A percentile compares a stretch with the other conserved stretches of the same genome.
Conservation (phyloP, 352 stramenopile species). For the Pythium dissimile region DNA sequence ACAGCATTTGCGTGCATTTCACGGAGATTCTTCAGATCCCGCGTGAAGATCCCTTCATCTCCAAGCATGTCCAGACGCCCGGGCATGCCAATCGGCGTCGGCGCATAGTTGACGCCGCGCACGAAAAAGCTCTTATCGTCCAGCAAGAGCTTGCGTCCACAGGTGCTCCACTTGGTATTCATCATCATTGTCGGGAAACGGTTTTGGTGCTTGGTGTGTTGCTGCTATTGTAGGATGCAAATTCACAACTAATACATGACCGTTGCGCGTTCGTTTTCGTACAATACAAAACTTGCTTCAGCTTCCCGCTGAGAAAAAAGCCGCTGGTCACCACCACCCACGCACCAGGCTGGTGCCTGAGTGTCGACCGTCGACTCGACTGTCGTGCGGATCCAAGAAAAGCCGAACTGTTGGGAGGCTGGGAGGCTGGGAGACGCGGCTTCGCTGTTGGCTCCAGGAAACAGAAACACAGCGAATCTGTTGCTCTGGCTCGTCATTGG, state of each 20-base stretch:
- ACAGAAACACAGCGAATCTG: slow-evolving; percentile 15
- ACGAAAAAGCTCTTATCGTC: slow-evolving; percentile 62
- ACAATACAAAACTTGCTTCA: no score
- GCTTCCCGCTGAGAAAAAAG: slow-evolving; percentile 5
- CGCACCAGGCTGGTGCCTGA: background rate
- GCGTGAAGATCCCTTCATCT: slow-evolving; percentile 47
- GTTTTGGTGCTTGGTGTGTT: background rate
- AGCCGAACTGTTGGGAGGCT: background rate
- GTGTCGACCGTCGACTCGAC: background rate
- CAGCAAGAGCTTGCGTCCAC: slow-evolving; percentile 57
- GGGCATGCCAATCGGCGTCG: slow-evolving; percentile 53
- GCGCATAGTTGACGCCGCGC: slow-evolving; percentile 69
- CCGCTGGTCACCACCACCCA: background rate
- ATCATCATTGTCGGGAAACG: slow-evolving; percentile 4
- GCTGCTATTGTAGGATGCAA: background rate
- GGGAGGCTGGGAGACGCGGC: background rate
- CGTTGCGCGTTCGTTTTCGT: no score
- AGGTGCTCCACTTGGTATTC: slow-evolving; percentile 62
- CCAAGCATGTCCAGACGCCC: slow-evolving; percentile 55
- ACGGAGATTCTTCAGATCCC: slow-evolving; percentile 63
- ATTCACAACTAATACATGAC: background rate
- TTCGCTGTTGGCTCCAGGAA: slow-evolving; percentile 3
- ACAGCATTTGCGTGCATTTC: slow-evolving; percentile 70
- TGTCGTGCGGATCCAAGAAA: background rate
- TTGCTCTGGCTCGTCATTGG: background rate